Evolutionary conservation across 2,329 filamentous ascomycete genomes (phyloP), one percentile per base, ranked within the genome.

Genomic region (Fusarium solani-melongenae): DNA sequence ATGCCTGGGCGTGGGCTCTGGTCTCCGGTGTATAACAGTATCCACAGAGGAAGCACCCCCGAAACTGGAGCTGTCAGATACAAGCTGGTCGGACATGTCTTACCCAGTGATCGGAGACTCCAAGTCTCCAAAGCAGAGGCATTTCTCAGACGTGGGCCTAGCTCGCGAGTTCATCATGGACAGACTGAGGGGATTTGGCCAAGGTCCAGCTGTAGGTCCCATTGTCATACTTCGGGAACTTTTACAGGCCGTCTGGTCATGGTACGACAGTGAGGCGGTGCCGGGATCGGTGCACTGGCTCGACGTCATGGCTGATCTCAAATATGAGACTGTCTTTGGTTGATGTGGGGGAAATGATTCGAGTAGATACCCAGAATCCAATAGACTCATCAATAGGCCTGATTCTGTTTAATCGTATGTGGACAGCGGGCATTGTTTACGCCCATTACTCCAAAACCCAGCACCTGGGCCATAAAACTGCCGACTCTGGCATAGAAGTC

Each of bases 311-410:
- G 64, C 56, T 46, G 71, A 74, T 29, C 36, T 61, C 22, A 69
- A 65, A 57, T 66, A 69, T 20, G 71, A 74, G 68, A 73, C 68
- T 69, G 71, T 74, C 27, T 69, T 74, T 69, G 67, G 60, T 20
- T 73, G 58, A 68, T 24, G 51, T 24, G 34, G 33, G 17, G 55
- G 22, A 24, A 36, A 41, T 55, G 22, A 61, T 24, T 51, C 46
- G 6, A n/a, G 12, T 4, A 22, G 14, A 7, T 39, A 33, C 29
- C 8, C 44, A 29, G 11, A 57, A 12, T 53, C 11, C 2, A 36
- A 38, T 31, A 31, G 3, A 17, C 4, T 27, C 41, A 51, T 24
- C n/a, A 27, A 17, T 14, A 20, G 7, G n/a, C 22, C 27, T 61
- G 6, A 3, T 5, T 29, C 29, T 27, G 27, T 49, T 29, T 44